A percentile compares a stretch with the other conserved stretches of the same genome.
These are phyloP conservation scores for Croton laevigatus DNA, from an alignment of 441 rosid genomes.

Conservation along the genomic window DNA sequence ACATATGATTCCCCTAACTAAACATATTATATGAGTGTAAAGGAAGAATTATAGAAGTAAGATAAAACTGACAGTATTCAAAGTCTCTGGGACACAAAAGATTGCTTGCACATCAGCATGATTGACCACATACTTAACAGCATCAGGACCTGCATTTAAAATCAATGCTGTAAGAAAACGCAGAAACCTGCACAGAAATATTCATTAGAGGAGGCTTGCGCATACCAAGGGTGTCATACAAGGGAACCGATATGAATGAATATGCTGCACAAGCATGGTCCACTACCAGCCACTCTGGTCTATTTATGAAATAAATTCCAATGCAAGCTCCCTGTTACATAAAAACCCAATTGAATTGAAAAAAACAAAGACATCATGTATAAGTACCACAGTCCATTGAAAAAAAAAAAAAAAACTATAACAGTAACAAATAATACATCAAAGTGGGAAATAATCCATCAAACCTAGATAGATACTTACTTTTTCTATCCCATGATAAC, in stretches of 20 bases:
- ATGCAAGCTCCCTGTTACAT: conserved; percentile 65
- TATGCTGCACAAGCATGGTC: conserved; percentile 97
- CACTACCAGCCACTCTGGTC: conserved; percentile 89
- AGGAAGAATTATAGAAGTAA: conserved; percentile 6
- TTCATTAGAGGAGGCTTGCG: conserved; percentile 8
- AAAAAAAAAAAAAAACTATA: neutral
- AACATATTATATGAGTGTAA: neutral
- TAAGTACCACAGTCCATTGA: neutral
- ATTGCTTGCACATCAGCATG: conserved; percentile 86
- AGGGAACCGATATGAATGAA: conserved; percentile 87
- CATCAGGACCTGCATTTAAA: conserved; percentile 78
- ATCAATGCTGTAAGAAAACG: conserved; percentile 16
- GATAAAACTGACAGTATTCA: conserved; percentile 59
- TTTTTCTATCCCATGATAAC: conserved; percentile 61
- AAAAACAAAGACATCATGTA: neutral
- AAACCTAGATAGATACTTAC: conserved; percentile 33
- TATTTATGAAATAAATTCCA: conserved; percentile 83
- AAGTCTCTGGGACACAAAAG: conserved; percentile 83
- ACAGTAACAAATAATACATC: neutral
- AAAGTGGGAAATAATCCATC: neutral
- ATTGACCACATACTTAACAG: conserved; percentile 77
- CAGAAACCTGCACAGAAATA: conserved; percentile 12
- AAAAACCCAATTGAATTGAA: conserved; percentile 12
- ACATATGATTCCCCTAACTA: neutral
- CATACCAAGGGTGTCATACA: conserved; percentile 95